Evolutionary conservation across 805 yeast species (phyloP).

Genomic region (Nematodospora valgi): DNA sequence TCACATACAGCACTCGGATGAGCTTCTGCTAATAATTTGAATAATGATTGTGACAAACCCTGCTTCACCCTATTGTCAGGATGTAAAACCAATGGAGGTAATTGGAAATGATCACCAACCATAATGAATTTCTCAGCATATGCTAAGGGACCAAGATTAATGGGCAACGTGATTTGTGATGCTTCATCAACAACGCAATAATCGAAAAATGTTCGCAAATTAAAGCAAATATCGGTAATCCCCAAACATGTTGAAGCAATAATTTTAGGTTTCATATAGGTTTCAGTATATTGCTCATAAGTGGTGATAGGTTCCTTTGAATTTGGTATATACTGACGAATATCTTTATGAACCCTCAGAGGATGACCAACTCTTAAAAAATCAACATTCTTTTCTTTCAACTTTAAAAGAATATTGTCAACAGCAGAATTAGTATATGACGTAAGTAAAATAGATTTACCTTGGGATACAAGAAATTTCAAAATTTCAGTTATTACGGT

Average conservation of each 20-base stretch:
- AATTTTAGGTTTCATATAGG: slow-evolving; percentile 57
- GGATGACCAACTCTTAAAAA: slow-evolving; percentile 68
- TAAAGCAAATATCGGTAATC: slow-evolving; percentile 59
- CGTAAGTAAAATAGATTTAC: slow-evolving; percentile 70
- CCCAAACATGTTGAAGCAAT: slow-evolving; percentile 91
- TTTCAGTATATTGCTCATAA: slow-evolving; percentile 43
- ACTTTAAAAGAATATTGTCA: slow-evolving; percentile 80
- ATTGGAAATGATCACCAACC: slow-evolving; percentile 95
- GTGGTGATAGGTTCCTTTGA: slow-evolving; percentile 26
- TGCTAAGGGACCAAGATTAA: slow-evolving; percentile 83
- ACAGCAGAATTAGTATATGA: slow-evolving; percentile 96
- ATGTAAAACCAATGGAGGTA: slow-evolving; percentile 79
- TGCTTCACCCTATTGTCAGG: slow-evolving; percentile 57
- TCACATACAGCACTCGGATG: slow-evolving; percentile 77
- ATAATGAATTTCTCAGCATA: slow-evolving; percentile 75
- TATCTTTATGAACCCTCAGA: slow-evolving; percentile 58
- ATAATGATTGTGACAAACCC: slow-evolving; percentile 74
- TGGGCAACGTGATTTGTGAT: slow-evolving; percentile 89
- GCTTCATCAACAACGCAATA: slow-evolving; percentile 97
- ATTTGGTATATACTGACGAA: slow-evolving; percentile 50
- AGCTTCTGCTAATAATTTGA: slow-evolving; percentile 65
- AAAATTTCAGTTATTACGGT: slow-evolving; percentile 79
- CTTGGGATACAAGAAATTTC: slow-evolving; percentile 51
- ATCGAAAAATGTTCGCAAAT: slow-evolving; percentile 60
- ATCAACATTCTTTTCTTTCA: slow-evolving; percentile 33